phyloP scores from a whole-genome alignment of 805 yeast genomes.

The Nakazawaea ambrosiae region DNA sequence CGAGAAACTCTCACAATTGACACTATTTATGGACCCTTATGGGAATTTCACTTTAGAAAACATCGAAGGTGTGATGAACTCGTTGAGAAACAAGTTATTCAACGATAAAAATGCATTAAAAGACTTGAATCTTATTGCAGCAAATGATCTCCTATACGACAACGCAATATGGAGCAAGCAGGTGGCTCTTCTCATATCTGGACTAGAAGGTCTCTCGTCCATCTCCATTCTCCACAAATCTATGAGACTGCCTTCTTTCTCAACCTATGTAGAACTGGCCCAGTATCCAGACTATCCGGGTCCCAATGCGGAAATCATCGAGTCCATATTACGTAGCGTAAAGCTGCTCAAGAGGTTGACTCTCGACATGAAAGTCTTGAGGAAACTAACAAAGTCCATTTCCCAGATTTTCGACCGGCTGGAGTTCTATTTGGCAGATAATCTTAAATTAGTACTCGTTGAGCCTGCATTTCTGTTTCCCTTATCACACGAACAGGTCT shows the following conservation, averaged over 20 bases:
- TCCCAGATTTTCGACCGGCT: not conserved
- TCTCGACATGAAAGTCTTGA: constrained; percentile 1
- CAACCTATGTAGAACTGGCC: not conserved
- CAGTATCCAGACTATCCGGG: too few relatives aligned
- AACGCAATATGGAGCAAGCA: not conserved
- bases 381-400: not conserved
- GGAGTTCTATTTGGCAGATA: not conserved
- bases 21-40: constrained; percentile 8
- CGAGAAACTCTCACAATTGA: not conserved
- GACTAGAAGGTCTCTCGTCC: not conserved
- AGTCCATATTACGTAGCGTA: not conserved
- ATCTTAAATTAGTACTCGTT: constrained; percentile 1
- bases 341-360: not conserved
- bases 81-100: not conserved
- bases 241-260: not conserved
- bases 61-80: not conserved
- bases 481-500: constrained; percentile 1
- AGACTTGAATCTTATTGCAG: constrained; percentile 2
- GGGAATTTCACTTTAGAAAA: not conserved
- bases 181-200: not conserved
- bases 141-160: constrained; percentile 2
- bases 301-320: too few relatives aligned
- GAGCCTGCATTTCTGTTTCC: constrained; percentile 9
- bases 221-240: not conserved
- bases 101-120: not conserved